A percentile compares a stretch with the other conserved stretches of the same genome.
phyloP scores from a whole-genome alignment of 495 filamentous ascomycete genomes.

The Xylaria scruposa region DNA sequence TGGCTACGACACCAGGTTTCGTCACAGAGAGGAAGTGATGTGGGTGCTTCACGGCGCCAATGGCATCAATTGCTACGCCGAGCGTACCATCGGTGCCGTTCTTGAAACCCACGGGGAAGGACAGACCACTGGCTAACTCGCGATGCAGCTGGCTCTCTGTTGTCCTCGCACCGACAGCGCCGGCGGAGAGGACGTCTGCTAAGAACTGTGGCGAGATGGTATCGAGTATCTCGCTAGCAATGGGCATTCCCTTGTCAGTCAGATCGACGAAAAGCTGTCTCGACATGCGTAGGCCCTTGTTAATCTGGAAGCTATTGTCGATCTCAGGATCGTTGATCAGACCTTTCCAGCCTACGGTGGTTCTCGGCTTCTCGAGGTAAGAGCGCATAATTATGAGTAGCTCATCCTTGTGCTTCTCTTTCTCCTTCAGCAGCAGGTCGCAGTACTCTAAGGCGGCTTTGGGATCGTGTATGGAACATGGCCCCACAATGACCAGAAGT shows the following conservation, averaged over 20 bases:
- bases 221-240: conserved; percentile 98
- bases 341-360: conserved; percentile 99
- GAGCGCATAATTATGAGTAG: conserved; percentile 96
- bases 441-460: conserved; percentile 92
- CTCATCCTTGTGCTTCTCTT: conserved; percentile 88
- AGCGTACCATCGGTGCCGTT: conserved; percentile 96
- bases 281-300: conserved; percentile 88
- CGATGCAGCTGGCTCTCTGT: conserved; percentile 96
- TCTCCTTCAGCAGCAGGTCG: conserved; percentile 77
- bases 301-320: conserved; percentile 98
- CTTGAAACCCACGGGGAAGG: conserved; percentile 99
- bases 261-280: conserved; percentile 95
- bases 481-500: conserved; percentile 90
- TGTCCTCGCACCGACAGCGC: conserved; percentile 93
- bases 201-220: conserved; percentile 98
- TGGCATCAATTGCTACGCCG: conserved; percentile 92
- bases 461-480: conserved; percentile 98
- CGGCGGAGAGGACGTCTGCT: conserved; percentile 90
- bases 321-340: conserved; percentile 99
- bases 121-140: conserved; percentile 90
- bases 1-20: conserved; percentile 95
- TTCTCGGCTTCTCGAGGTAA: conserved; percentile 98
- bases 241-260: conserved; percentile 94
- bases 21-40: conserved; percentile 99
- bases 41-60: conserved; percentile 88